phyloP scores from a whole-genome alignment of 768 basidiomycete species.

The Phaeolepiota aurea region DNA sequence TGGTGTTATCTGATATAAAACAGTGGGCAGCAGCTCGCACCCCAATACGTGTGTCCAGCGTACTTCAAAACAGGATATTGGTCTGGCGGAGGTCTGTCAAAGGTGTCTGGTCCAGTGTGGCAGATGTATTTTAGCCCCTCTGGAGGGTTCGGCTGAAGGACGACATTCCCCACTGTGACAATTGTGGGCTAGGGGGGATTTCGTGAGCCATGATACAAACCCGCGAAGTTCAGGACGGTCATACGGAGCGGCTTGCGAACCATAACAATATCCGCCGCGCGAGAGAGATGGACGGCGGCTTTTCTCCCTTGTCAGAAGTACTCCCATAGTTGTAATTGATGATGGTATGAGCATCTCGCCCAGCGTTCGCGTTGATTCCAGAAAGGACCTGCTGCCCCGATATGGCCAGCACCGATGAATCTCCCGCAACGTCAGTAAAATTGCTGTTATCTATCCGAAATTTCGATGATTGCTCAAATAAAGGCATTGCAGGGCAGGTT shows the following conservation, averaged over 20 bases:
- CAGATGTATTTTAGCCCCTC: background rate
- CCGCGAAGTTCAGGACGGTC: no score
- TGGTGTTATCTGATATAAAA: no score
- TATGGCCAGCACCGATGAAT: background rate
- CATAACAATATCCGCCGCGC: background rate
- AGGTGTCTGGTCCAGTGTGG: background rate
- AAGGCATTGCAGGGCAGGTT: background rate
- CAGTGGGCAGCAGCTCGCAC: no score
- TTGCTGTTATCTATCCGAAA: background rate
- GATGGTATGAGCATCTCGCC: background rate
- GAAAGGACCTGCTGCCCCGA: background rate
- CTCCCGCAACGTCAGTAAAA: background rate
- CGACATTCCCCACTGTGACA: background rate
- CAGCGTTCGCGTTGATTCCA: background rate
- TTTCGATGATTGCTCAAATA: background rate
- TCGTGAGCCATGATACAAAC: background rate
- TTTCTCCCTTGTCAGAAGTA: background rate
- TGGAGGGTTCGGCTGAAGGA: background rate
- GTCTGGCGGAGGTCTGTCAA: background rate
- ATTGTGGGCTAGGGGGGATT: background rate
- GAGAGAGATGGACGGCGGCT: background rate
- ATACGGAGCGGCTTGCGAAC: background rate
- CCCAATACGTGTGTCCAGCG: slow-evolving; percentile 1
- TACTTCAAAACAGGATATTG: background rate
- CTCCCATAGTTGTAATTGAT: slow-evolving; percentile 1